Evolutionary conservation across 2,329 filamentous ascomycete genomes (phyloP).

Genomic region (Exophiala mesophila): DNA sequence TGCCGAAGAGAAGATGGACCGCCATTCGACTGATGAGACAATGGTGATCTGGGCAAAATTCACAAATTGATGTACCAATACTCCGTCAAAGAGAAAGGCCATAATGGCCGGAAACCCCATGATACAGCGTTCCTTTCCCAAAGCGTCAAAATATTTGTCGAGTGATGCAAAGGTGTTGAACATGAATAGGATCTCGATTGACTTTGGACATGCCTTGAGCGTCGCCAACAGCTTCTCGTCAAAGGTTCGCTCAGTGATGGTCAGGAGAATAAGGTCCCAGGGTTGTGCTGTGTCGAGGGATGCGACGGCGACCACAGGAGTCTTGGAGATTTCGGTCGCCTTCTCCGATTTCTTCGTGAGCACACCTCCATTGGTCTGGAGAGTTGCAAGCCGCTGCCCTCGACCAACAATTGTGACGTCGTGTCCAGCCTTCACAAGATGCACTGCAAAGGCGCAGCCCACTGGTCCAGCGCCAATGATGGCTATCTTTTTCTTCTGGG

Average conservation of each 20-base stretch:
- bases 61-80: constrained; percentile 6
- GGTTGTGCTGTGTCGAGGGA: constrained; percentile 9
- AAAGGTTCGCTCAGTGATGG: constrained; percentile 9
- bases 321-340: constrained; percentile 7
- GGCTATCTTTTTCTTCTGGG: constrained; percentile 11
- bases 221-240: constrained; percentile 10
- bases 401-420: constrained; percentile 11
- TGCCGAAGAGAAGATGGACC: constrained; percentile 11
- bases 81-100: constrained; percentile 7
- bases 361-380: constrained; percentile 7
- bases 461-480: constrained; percentile 12
- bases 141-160: constrained; percentile 7
- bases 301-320: constrained; percentile 7
- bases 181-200: constrained; percentile 11
- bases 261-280: constrained; percentile 10
- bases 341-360: constrained; percentile 10
- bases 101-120: constrained; percentile 10
- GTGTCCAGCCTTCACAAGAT: constrained; percentile 12
- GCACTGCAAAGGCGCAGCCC: constrained; percentile 9
- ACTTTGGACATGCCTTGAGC: constrained; percentile 8
- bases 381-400: constrained; percentile 7
- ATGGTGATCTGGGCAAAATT: constrained; percentile 8
- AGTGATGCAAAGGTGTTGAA: constrained; percentile 13
- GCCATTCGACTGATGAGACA: constrained; percentile 12
- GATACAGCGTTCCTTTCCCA: constrained; percentile 12